phyloP scores from a whole-genome alignment of 164 flowering plant species.

The Macadamia tetraphylla region DNA sequence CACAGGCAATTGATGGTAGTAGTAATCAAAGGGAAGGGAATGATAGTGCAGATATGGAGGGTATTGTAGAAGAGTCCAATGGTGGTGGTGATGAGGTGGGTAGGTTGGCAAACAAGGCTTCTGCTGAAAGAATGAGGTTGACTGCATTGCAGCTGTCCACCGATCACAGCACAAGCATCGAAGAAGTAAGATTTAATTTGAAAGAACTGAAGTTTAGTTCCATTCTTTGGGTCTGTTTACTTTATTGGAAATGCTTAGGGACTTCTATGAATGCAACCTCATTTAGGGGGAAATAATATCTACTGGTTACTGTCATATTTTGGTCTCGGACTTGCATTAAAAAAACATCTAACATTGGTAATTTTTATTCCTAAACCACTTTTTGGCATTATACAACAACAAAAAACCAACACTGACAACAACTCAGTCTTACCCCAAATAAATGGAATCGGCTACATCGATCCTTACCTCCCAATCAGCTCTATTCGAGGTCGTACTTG shows the following conservation, averaged over 20 bases:
- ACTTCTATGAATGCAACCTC: not conserved
- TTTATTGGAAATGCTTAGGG: not conserved
- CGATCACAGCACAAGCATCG: slow-evolving; percentile 97
- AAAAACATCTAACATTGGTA: not conserved
- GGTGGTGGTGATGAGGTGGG: slow-evolving; percentile 26
- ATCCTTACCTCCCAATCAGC: too few relatives aligned
- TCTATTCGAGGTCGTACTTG: too few relatives aligned
- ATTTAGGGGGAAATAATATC: not conserved
- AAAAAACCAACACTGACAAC: too few relatives aligned
- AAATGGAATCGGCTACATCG: not conserved
- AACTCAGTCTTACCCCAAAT: not conserved
- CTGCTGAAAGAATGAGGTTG: slow-evolving; percentile 45
- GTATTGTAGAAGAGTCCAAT: slow-evolving; percentile 58
- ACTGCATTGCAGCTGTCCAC: slow-evolving; percentile 89
- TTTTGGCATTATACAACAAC: not conserved
- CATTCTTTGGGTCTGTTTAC: not conserved
- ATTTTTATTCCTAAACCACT: not conserved
- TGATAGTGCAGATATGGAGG: slow-evolving; percentile 34
- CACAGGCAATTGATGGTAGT: slow-evolving; percentile 32
- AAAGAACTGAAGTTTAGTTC: not conserved
- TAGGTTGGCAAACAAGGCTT: slow-evolving; percentile 24
- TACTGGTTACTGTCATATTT: not conserved
- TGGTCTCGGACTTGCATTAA: not conserved
- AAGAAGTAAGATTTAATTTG: slow-evolving; percentile 60
- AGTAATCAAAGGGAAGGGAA: slow-evolving; percentile 18